phyloP scores from a whole-genome alignment of 768 basidiomycete genomes.

The Leccinum barrowsii region DNA sequence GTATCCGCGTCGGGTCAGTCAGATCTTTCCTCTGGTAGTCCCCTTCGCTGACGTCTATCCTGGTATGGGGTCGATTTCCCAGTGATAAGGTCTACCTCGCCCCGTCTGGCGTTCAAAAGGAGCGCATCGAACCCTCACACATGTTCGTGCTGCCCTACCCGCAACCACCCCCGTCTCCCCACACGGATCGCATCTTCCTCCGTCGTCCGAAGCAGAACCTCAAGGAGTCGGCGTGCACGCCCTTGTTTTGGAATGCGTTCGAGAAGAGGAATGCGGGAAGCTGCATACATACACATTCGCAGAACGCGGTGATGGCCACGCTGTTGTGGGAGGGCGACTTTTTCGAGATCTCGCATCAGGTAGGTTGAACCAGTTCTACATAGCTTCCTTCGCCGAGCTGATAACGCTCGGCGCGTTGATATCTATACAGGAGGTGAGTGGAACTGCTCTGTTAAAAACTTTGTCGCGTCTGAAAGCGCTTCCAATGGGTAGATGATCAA shows the following conservation, averaged over 20 bases:
- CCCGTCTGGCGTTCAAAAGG: conserved; percentile 89
- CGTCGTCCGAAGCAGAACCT: conserved; percentile 67
- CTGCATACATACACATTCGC: conserved; percentile 90
- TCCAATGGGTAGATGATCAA: conserved; percentile 73
- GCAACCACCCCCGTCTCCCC: conserved; percentile 51
- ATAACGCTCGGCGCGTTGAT: not conserved
- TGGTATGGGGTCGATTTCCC: not conserved
- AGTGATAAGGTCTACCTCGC: conserved; percentile 83
- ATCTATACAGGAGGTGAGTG: conserved; percentile 40
- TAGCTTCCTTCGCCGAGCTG: not conserved
- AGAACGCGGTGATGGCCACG: conserved; percentile 87
- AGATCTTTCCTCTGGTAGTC: not conserved
- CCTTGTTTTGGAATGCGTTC: conserved; percentile 91
- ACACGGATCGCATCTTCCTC: conserved; percentile 72
- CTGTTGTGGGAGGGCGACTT: conserved; percentile 66
- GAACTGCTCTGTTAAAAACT: not conserved
- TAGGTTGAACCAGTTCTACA: conserved; percentile 15
- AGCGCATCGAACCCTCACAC: conserved; percentile 76
- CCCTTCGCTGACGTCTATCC: not conserved
- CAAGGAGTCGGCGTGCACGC: conserved; percentile 86
- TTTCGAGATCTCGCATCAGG: conserved; percentile 84
- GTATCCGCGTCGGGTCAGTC: conserved; percentile 63
- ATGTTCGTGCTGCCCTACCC: conserved; percentile 87
- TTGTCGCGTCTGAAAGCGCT: not conserved
- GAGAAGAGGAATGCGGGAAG: conserved; percentile 74